A percentile compares a stretch with the other conserved stretches of the same genome.
These are phyloP conservation scores for Lathyrus tuberosus DNA, from an alignment of 306 rosid species.

Conservation along the genomic window DNA sequence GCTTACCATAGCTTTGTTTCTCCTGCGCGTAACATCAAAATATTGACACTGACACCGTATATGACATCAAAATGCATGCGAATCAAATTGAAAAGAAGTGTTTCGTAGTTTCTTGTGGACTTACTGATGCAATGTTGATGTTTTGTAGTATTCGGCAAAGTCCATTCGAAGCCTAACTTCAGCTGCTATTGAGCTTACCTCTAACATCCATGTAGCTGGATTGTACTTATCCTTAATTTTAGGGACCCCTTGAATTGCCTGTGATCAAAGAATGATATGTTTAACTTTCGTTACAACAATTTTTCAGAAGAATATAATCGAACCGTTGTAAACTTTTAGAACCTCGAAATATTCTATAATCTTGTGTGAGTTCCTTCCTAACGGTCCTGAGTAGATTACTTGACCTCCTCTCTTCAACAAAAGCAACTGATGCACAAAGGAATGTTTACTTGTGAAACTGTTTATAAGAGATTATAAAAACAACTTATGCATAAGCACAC, in stretches of 20 bases:
- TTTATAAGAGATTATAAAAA: too few species aligned
- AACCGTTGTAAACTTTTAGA: background rate
- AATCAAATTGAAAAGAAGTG: background rate
- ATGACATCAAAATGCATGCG: background rate
- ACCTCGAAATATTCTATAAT: constrained; percentile 79
- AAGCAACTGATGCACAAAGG: constrained; percentile 46
- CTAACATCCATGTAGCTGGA: constrained; percentile 87
- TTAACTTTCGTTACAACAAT: background rate
- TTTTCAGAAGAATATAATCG: background rate
- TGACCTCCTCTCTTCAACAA: constrained; percentile 90
- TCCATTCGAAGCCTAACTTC: constrained; percentile 61
- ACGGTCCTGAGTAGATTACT: constrained; percentile 73
- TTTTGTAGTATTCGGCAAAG: constrained; percentile 59
- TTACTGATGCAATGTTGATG: constrained; percentile 60
- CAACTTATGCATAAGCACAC: background rate
- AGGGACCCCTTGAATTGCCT: constrained; percentile 66
- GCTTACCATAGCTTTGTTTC: constrained; percentile 65
- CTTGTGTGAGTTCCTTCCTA: constrained; percentile 68
- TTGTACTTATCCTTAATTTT: constrained; percentile 62
- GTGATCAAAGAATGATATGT: constrained; percentile 19
- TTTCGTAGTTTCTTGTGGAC: constrained; percentile 23
- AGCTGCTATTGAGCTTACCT: constrained; percentile 62
- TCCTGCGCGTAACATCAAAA: constrained; percentile 47
- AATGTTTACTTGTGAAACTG: background rate
- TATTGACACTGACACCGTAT: background rate